These are phyloP conservation scores for Colletotrichum kahawae DNA, from an alignment of 2,329 filamentous ascomycete genomes.

Conservation along the genomic window DNA sequence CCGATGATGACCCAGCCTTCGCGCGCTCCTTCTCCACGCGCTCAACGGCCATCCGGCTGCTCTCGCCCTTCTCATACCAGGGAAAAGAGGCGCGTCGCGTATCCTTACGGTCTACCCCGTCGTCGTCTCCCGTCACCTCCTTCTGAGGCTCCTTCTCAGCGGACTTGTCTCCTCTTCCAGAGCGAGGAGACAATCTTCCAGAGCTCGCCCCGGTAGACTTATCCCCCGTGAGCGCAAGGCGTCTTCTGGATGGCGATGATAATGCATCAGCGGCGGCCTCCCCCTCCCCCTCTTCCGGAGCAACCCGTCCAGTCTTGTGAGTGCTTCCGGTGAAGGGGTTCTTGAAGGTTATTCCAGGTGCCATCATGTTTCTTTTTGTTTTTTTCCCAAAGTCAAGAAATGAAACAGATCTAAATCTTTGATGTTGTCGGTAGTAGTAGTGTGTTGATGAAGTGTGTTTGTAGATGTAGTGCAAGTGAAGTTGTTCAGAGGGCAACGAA, in stretches of 20 bases:
- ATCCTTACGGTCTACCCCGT: neutral
- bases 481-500: neutral
- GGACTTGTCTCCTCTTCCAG: neutral
- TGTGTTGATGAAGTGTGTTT: neutral
- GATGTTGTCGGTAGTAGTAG: neutral
- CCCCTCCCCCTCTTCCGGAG: neutral
- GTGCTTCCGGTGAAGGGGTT: neutral
- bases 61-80: neutral
- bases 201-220: neutral
- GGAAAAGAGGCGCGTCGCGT: accelerated
- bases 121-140: neutral
- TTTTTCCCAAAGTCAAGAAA: neutral
- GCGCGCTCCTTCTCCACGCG: neutral
- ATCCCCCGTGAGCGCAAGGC: neutral
- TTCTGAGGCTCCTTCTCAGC: neutral
- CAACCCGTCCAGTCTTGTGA: accelerated
- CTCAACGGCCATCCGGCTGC: neutral
- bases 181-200: neutral
- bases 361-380: neutral
- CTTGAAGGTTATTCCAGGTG: neutral
- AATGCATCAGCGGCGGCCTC: neutral
- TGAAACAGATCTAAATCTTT: neutral
- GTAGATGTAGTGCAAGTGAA: neutral
- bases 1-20: neutral
- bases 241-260: neutral